Evolutionary conservation across 768 basidiomycete genomes (phyloP).

Genomic region (Tulasnella sp.): DNA sequence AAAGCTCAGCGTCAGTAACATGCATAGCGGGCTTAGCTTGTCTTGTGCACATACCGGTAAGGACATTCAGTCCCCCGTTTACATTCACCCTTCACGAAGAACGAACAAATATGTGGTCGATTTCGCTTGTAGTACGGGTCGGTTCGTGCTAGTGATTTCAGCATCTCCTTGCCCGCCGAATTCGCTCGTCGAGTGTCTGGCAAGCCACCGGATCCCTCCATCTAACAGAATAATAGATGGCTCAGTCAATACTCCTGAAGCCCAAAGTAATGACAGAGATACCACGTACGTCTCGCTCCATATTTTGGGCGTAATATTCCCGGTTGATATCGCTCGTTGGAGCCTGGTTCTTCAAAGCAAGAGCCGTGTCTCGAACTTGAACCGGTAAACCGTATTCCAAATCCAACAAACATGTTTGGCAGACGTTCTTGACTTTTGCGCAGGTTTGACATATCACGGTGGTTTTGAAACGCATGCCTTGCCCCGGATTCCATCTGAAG

Average conservation of each 20-base stretch:
- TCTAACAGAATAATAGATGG: constrained; percentile 47
- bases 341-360: constrained; percentile 81
- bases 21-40: background rate
- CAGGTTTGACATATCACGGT: constrained; percentile 98
- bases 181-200: constrained; percentile 62
- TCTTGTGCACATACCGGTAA: constrained; percentile 58
- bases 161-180: constrained; percentile 92
- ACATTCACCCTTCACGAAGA: constrained; percentile 95
- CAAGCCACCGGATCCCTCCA: constrained; percentile 70
- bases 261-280: background rate
- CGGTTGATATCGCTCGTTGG: constrained; percentile 97
- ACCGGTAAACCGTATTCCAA: constrained; percentile 95
- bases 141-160: constrained; percentile 90
- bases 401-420: constrained; percentile 96
- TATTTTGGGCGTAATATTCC: constrained; percentile 92
- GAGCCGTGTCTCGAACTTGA: constrained; percentile 94
- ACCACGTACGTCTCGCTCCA: constrained; percentile 73
- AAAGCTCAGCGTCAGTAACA: background rate
- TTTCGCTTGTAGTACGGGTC: constrained; percentile 99
- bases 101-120: constrained; percentile 89
- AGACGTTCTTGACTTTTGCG: constrained; percentile 93
- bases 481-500: constrained; percentile 98
- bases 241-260: background rate
- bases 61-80: constrained; percentile 91
- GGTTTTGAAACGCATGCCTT: constrained; percentile 91